Evolutionary conservation across 805 yeast genomes (phyloP).

Genomic region (Candida boidinii): DNA sequence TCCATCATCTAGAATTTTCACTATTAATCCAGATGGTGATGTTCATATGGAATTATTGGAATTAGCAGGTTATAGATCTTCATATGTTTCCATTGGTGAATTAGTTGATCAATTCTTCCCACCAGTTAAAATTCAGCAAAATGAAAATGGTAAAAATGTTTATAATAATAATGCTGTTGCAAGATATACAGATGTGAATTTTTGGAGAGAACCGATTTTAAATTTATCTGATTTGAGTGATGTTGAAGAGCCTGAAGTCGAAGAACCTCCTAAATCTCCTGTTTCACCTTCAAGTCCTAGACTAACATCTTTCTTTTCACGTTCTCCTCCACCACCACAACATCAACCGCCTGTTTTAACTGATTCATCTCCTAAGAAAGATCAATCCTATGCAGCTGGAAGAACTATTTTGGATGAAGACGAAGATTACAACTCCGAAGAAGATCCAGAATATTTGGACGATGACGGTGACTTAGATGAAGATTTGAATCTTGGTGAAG

Average conservation of each 20-base stretch:
- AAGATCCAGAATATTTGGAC: conserved; percentile 24
- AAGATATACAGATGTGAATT: conserved; percentile 78
- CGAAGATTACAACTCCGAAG: conserved; percentile 10
- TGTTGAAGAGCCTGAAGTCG: conserved; percentile 30
- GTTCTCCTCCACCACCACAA: conserved; percentile 7
- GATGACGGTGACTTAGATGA: conserved; percentile 19
- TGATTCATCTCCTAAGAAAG: conserved; percentile 5
- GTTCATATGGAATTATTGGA: conserved; percentile 96
- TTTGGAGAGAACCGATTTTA: conserved; percentile 80
- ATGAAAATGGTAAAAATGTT: conserved; percentile 8
- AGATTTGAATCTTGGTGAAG: conserved; percentile 23
- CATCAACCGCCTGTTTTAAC: not conserved
- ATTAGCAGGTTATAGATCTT: conserved; percentile 83
- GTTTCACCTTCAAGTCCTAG: conserved; percentile 10
- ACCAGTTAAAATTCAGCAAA: conserved; percentile 37
- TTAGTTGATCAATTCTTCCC: conserved; percentile 97
- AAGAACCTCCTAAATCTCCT: conserved; percentile 7
- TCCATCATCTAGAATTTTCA: conserved; percentile 89
- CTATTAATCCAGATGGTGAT: conserved; percentile 93
- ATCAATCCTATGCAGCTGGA: no score
- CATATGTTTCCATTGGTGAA: conserved; percentile 85
- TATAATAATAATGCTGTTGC: conserved; percentile 34
- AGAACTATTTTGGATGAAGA: no score
- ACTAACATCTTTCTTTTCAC: conserved; percentile 10
- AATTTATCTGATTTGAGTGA: conserved; percentile 56